These are phyloP conservation scores for Cystobasidium ongulense DNA, from an alignment of 768 basidiomycete genomes.

Conservation along the genomic window DNA sequence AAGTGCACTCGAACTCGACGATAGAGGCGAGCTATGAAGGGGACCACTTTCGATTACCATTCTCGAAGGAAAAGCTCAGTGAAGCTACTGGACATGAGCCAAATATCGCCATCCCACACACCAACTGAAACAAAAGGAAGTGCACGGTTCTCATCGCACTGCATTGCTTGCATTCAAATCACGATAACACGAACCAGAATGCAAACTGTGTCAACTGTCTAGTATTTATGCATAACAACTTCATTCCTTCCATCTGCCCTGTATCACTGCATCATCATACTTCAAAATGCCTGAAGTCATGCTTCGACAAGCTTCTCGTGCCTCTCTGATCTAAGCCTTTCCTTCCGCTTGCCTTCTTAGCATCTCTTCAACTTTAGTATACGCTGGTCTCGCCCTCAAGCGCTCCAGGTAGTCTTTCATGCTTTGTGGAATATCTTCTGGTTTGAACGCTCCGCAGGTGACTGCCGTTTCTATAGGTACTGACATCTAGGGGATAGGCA, in stretches of 20 bases:
- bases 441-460: conserved; percentile 17
- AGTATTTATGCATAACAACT: too few relatives aligned
- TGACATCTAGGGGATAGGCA: conserved; percentile 10
- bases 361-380: not conserved
- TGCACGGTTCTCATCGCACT: too few relatives aligned
- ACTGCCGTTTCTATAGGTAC: conserved; percentile 13
- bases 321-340: not conserved
- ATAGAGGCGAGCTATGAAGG: conserved; percentile 26
- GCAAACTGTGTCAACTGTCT: too few relatives aligned
- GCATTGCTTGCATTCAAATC: too few relatives aligned
- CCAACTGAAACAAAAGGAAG: not conserved
- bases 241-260: too few relatives aligned
- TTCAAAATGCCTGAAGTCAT: too few relatives aligned
- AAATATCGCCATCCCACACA: too few relatives aligned
- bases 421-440: conserved; percentile 8
- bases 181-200: too few relatives aligned
- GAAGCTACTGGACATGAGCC: not conserved
- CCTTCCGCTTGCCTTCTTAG: not conserved
- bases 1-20: conserved; percentile 31
- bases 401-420: conserved; percentile 23
- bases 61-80: not conserved
- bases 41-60: not conserved
- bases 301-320: too few relatives aligned
- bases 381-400: conserved; percentile 9
- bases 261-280: too few relatives aligned